phyloP scores from a whole-genome alignment of 306 rosid genomes.

The Cicer bijugum region DNA sequence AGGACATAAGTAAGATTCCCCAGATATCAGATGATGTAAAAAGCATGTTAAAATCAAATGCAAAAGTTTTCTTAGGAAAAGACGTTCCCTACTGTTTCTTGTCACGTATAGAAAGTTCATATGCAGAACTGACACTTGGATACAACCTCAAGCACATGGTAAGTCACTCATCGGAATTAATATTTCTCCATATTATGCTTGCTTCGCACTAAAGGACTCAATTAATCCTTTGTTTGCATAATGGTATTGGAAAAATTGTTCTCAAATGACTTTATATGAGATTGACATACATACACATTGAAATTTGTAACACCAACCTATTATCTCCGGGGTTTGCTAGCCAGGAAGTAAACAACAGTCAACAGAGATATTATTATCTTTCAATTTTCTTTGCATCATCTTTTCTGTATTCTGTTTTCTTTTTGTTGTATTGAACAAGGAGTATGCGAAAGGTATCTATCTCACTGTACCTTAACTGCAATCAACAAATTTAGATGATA shows the following conservation, averaged over 20 bases:
- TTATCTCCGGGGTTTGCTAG: background rate
- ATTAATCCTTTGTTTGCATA: constrained; percentile 7
- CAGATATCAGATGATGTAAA: constrained; percentile 65
- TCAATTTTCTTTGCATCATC: constrained; percentile 26
- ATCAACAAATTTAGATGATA: constrained; percentile 18
- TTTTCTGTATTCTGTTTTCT: constrained; percentile 27
- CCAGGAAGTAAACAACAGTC: constrained; percentile 23
- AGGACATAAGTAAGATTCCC: constrained; percentile 69
- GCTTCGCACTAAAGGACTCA: constrained; percentile 34
- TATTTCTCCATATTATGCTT: constrained; percentile 11
- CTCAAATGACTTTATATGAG: constrained; percentile 1
- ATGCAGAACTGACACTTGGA: constrained; percentile 77
- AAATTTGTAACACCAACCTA: background rate
- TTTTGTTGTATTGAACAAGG: background rate
- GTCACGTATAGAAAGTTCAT: constrained; percentile 69
- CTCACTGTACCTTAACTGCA: constrained; percentile 19
- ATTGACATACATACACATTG: constrained; percentile 1
- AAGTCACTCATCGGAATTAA: constrained; percentile 34
- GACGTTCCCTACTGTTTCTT: constrained; percentile 84
- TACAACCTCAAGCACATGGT: constrained; percentile 89
- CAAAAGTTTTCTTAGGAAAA: constrained; percentile 75
- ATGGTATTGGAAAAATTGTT: constrained; percentile 30
- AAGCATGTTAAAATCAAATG: constrained; percentile 68
- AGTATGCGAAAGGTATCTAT: constrained; percentile 10
- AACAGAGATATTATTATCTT: constrained; percentile 19